Percentiles rank a stretch among this genome's conserved stretches.
These are phyloP conservation scores for Stromatinia cepivora DNA, from an alignment of 2,329 filamentous ascomycete genomes.

Conservation along the genomic window DNA sequence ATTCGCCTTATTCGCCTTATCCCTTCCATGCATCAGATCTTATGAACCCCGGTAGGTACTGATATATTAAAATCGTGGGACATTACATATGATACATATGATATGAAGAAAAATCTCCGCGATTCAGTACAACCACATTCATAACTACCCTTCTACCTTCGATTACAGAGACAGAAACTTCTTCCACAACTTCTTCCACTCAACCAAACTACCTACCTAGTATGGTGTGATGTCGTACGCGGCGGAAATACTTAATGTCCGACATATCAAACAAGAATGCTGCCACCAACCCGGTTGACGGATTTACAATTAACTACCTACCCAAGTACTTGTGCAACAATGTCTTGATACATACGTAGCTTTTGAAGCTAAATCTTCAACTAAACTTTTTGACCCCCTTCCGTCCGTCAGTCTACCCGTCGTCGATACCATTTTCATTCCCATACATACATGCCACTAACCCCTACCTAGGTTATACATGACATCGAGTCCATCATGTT, in stretches of 20 bases:
- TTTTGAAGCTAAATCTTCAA: neutral
- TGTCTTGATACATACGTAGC: neutral
- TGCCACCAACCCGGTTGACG: conserved; percentile 13
- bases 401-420: neutral
- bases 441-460: neutral
- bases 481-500: conserved; percentile 13
- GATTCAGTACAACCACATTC: neutral
- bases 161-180: neutral
- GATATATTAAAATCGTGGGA: neutral
- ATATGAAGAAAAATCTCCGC: neutral
- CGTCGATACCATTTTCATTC: neutral
- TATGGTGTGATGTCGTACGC: neutral
- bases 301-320: neutral
- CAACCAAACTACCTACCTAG: neutral
- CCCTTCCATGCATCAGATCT: conserved; percentile 9
- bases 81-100: neutral
- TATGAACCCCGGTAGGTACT: neutral
- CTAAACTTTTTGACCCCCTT: too few species aligned
- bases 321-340: neutral
- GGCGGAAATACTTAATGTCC: neutral
- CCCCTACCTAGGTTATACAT: neutral
- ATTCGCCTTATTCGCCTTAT: neutral
- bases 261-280: conserved; percentile 5
- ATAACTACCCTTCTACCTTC: too few species aligned
- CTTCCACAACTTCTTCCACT: neutral